Evolutionary conservation across 495 filamentous ascomycete genomes (phyloP).

Genomic region (Penicillium simplicissimum): DNA sequence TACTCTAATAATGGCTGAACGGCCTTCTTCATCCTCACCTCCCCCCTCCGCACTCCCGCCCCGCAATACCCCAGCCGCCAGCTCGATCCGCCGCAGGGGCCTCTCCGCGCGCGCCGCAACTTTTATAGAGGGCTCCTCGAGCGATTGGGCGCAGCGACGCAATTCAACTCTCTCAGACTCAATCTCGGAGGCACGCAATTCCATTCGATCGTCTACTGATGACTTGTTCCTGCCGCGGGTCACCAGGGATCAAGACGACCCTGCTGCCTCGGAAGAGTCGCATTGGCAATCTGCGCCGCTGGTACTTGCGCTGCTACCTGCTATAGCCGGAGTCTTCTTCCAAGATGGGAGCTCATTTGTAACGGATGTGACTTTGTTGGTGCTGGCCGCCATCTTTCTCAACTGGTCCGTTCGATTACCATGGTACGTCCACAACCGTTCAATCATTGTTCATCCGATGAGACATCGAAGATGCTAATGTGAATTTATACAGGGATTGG

Average conservation of each 20-base stretch:
- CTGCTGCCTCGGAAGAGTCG: conserved; percentile 49
- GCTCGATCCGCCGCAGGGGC: conserved; percentile 41
- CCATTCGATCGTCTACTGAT: conserved; percentile 69
- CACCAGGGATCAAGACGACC: conserved; percentile 22
- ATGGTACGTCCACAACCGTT: conserved; percentile 57
- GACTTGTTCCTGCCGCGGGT: conserved; percentile 68
- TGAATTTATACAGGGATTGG: conserved; percentile 66
- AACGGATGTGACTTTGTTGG: conserved; percentile 81
- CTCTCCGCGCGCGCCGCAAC: conserved; percentile 41
- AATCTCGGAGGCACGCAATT: conserved; percentile 64
- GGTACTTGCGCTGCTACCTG: conserved; percentile 79
- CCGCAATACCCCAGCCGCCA: conserved; percentile 13
- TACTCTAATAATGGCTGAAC: conserved; percentile 22
- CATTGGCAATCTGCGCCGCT: conserved; percentile 78
- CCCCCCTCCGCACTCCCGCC: conserved; percentile 9
- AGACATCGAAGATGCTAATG: not conserved
- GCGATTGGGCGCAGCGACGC: conserved; percentile 51
- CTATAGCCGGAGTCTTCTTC: conserved; percentile 81
- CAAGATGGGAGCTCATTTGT: conserved; percentile 77
- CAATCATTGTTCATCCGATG: not conserved
- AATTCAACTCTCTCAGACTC: conserved; percentile 77
- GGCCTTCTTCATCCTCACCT: conserved; percentile 13
- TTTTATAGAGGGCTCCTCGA: conserved; percentile 35
- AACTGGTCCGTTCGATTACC: conserved; percentile 92
- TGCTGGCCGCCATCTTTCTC: conserved; percentile 78